phyloP scores from a whole-genome alignment of 192 early-diverging fungal species.

The Mycoemilia scoparia region DNA sequence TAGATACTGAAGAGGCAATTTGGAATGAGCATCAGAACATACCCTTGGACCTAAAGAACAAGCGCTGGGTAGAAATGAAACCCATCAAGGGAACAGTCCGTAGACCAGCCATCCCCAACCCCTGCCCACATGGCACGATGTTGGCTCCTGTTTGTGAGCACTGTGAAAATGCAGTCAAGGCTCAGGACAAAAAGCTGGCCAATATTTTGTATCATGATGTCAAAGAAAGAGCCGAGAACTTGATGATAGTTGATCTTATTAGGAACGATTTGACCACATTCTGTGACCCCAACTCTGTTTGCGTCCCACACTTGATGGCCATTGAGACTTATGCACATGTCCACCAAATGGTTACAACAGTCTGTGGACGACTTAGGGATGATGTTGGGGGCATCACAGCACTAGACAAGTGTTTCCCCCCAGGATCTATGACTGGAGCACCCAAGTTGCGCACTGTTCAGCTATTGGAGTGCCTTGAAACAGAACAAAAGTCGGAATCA shows the following conservation, averaged over 20 bases:
- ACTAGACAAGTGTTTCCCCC: conserved; percentile 67
- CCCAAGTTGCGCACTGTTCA: conserved; percentile 77
- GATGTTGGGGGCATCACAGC: conserved; percentile 48
- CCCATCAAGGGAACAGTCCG: conserved; percentile 80
- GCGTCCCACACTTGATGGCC: conserved; percentile 66
- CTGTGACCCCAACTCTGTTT: conserved; percentile 39
- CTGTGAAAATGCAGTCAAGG: conserved; percentile 5
- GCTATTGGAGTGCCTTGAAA: conserved; percentile 57
- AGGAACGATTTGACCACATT: conserved; percentile 80
- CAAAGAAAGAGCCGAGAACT: conserved; percentile 89
- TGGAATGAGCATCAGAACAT: background rate
- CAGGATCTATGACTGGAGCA: conserved; percentile 95
- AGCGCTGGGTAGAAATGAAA: conserved; percentile 66
- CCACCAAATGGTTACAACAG: conserved; percentile 83
- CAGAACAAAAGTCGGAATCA: background rate
- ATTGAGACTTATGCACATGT: conserved; percentile 83
- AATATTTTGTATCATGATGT: conserved; percentile 37
- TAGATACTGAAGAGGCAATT: background rate
- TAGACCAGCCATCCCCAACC: conserved; percentile 3
- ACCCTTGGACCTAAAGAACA: background rate
- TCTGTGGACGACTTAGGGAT: conserved; percentile 39
- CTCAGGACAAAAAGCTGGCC: conserved; percentile 5
- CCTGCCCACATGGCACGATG: background rate
- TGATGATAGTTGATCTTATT: conserved; percentile 97
- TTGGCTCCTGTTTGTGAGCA: background rate